A percentile compares a stretch with the other conserved stretches of the same genome.
These are phyloP conservation scores for Pichia scutulata DNA, from an alignment of 805 yeast genomes.

Conservation along the genomic window DNA sequence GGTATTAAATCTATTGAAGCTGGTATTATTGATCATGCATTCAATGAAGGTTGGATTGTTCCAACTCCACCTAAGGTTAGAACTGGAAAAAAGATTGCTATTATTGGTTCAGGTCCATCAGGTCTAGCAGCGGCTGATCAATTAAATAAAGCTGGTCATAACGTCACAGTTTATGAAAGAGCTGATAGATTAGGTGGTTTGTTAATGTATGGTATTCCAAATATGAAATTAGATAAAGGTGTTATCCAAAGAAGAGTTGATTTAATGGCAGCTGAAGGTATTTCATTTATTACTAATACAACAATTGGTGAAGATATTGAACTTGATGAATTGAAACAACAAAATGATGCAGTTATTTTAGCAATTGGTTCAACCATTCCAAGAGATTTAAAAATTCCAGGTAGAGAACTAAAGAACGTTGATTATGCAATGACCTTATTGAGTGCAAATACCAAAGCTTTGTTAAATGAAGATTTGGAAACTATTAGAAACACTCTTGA, in stretches of 20 bases:
- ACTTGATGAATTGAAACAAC: constrained; percentile 55
- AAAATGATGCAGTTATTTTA: constrained; percentile 77
- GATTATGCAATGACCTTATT: constrained; percentile 92
- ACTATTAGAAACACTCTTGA: constrained; percentile 61
- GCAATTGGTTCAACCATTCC: constrained; percentile 97
- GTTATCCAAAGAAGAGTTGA: constrained; percentile 92
- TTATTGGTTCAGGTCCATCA: constrained; percentile 95
- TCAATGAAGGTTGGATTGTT: constrained; percentile 92
- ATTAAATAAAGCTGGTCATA: constrained; percentile 91
- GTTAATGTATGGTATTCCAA: constrained; percentile 98
- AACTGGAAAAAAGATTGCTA: constrained; percentile 79
- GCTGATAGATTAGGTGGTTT: constrained; percentile 95
- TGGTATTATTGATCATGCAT: constrained; percentile 93
- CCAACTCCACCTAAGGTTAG: constrained; percentile 73
- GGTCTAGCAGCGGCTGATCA: constrained; percentile 97
- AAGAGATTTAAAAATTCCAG: constrained; percentile 89
- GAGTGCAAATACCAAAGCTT: constrained; percentile 81
- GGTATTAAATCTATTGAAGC: constrained; percentile 95
- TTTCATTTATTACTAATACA: constrained; percentile 66
- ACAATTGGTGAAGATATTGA: constrained; percentile 80
- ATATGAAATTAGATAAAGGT: constrained; percentile 93
- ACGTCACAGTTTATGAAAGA: constrained; percentile 87
- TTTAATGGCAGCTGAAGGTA: constrained; percentile 83
- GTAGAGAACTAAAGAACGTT: constrained; percentile 84
- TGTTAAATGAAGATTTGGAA: constrained; percentile 73